phyloP scores from a whole-genome alignment of 2,329 filamentous ascomycete species.

The Ophiostoma perfectum region DNA sequence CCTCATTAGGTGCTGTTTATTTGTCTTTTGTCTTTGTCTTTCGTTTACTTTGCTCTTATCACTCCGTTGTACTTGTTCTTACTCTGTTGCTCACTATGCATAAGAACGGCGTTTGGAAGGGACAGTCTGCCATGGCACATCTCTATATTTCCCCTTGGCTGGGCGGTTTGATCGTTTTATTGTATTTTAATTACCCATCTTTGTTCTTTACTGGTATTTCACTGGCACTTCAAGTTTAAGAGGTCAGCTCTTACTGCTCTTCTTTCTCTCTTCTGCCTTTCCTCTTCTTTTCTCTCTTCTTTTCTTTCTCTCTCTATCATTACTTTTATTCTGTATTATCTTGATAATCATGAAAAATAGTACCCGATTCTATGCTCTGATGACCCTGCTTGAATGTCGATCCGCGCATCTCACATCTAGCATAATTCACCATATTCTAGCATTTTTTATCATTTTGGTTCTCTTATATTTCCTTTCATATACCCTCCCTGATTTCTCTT shows the following conservation, averaged over 20 bases:
- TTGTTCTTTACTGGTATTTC: background rate
- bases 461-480: background rate
- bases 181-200: background rate
- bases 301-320: slow-evolving; percentile 12
- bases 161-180: background rate
- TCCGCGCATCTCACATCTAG: background rate
- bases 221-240: background rate
- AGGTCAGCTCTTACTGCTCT: background rate
- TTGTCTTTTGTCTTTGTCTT: background rate
- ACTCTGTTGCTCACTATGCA: no score
- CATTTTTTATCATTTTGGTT: background rate
- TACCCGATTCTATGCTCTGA: background rate
- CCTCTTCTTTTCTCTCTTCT: slow-evolving; percentile 1
- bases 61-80: background rate
- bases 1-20: slow-evolving; percentile 26
- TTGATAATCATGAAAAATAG: background rate
- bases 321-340: slow-evolving; percentile 6
- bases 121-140: background rate
- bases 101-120: background rate
- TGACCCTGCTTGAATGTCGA: no score
- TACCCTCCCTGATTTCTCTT: background rate
- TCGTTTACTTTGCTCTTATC: slow-evolving; percentile 22
- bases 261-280: no score
- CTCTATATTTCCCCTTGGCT: background rate
- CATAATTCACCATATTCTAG: background rate